Conservation (phyloP, 371 early-diverging fungal species). For the Fennellomyces sp. region DNA sequence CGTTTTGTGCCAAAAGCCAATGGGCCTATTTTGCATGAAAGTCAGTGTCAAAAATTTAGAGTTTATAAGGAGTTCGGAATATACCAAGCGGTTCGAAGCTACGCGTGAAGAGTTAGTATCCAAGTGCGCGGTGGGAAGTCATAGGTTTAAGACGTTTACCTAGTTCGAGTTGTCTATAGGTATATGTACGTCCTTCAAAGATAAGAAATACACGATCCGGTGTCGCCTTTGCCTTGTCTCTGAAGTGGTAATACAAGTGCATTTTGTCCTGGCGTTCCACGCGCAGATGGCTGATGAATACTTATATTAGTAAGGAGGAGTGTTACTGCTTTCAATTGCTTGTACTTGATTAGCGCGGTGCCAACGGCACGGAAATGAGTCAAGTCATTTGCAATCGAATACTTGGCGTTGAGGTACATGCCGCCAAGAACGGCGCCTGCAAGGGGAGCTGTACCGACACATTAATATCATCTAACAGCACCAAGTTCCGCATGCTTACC, state of each 20-base stretch:
- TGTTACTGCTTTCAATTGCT: background rate
- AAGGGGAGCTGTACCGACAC: background rate
- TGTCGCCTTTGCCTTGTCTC: conserved; percentile 21
- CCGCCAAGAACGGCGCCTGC: conserved; percentile 4
- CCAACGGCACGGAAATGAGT: background rate
- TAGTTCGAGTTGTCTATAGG: conserved; percentile 24
- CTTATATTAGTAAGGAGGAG: background rate
- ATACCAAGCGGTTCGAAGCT: conserved; percentile 28
- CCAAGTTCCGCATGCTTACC: conserved; percentile 3
- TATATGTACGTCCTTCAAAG: conserved; percentile 30
- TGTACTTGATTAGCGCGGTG: background rate
- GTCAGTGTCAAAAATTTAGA: background rate
- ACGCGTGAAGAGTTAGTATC: background rate
- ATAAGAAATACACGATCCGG: conserved; percentile 22
- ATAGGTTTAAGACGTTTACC: conserved; percentile 19
- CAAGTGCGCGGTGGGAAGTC: background rate
- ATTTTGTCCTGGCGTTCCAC: conserved; percentile 6
- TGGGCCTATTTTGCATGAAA: conserved; percentile 11
- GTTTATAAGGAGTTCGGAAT: background rate
- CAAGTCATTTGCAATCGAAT: background rate
- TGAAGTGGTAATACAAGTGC: conserved; percentile 29
- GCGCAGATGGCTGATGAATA: conserved; percentile 1
- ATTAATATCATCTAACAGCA: background rate
- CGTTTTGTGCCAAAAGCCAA: conserved; percentile 23
- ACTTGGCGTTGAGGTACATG: conserved; percentile 12